Base-by-base conservation (phyloP, 495 filamentous ascomycete species). In the Aspergillus affinis region DNA sequence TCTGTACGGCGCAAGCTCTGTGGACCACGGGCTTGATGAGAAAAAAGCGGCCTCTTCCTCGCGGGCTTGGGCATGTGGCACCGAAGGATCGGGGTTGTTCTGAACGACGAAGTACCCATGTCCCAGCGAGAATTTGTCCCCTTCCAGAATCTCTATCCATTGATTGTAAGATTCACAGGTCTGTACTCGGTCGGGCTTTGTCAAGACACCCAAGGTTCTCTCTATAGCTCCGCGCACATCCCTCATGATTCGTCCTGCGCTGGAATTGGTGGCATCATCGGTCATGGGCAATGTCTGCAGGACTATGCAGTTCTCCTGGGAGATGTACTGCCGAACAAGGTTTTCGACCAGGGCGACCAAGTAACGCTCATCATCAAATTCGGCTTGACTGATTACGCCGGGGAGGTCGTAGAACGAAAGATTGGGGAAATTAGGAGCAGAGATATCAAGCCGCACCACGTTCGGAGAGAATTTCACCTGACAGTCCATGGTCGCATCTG, bases 351-450 rank as follows among this genome's bases (percentile, higher is more conserved):
- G 80, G 0, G 72, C 65, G 6, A 90, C 85, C 0, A 93, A 75
- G 52, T 90, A 88, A 0, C 73, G 72, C 29, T 90, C 85, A n/a
- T 85, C 75, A 3, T 81, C 75, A 6, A 84, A 75, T 44, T 86
- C 83, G 0, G 81, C 75, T 0, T 85, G 85, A 54, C 84, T 84
- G 61, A 95, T 91, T 4, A 93, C 84, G 0, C 91, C 91, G 0
- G 91, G 91, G 0, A 95, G 73, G 63, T 96, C 91, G 61, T 88
- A 92, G 60, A 96, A 92, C 0, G 86, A 88, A 0, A 95, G 70
- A 44, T 87, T 85, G 0, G 89, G 86, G 0, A 93, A 81, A 0
- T 78, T 78, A 0, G 89, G 87, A 0, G 84, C 88, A 0, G 84
- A 85, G 13, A 96, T 90, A 45, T 91, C 86, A 0, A 96, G 63